phyloP scores from a whole-genome alignment of 805 yeast species.

The Metschnikowia koreensis region DNA sequence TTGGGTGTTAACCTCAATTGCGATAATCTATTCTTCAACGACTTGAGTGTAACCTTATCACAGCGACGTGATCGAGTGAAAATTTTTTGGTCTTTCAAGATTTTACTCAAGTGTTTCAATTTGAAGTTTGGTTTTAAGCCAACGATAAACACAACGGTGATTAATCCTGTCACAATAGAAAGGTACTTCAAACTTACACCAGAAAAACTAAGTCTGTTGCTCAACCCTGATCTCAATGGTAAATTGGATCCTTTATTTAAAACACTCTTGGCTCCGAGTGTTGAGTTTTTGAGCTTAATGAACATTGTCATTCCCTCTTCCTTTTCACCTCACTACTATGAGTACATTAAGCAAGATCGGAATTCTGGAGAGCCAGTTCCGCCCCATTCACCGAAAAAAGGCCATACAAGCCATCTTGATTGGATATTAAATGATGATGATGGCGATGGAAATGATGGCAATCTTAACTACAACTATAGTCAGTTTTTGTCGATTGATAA shows the following conservation, averaged over 20 bases:
- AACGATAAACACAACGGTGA: conserved; percentile 45
- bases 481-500: conserved; percentile 43
- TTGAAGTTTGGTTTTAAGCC: conserved; percentile 46
- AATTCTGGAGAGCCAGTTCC: conserved; percentile 11
- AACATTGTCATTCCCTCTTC: conserved; percentile 47
- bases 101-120: conserved; percentile 41
- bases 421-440: conserved; percentile 47
- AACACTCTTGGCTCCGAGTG: conserved; percentile 39
- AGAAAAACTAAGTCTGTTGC: conserved; percentile 36
- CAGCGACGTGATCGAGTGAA: conserved; percentile 41
- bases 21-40: conserved; percentile 44
- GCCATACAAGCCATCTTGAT: conserved; percentile 28
- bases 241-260: conserved; percentile 33
- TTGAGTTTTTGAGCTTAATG: conserved; percentile 43
- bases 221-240: conserved; percentile 19
- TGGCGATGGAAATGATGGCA: conserved; percentile 49
- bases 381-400: conserved; percentile 5
- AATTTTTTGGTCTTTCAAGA: conserved; percentile 48
- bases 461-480: conserved; percentile 43
- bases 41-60: conserved; percentile 39
- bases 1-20: conserved; percentile 43
- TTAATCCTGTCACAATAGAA: conserved; percentile 47
- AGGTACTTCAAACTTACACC: conserved; percentile 45
- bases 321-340: conserved; percentile 45
- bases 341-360: conserved; percentile 31